A percentile compares a stretch with the other conserved stretches of the same genome.
Conservation (phyloP, 306 rosid species). For the Arachis hypogaea region DNA sequence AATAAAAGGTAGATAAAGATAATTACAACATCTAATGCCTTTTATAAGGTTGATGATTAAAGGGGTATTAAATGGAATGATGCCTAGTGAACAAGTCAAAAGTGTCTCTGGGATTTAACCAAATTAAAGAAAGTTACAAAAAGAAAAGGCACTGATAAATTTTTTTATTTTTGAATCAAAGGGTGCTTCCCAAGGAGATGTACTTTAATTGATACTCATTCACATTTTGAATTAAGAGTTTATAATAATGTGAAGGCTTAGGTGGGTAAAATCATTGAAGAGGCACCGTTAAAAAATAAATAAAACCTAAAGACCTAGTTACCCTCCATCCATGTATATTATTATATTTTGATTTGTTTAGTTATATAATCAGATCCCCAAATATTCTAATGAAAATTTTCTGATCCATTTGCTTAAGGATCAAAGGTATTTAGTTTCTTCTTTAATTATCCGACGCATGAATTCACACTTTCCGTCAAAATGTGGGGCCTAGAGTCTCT, state of each 20-base stretch:
- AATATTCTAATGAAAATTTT: slow-evolving; percentile 53
- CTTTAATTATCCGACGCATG: slow-evolving; percentile 56
- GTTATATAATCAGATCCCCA: slow-evolving; percentile 42
- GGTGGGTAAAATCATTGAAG: slow-evolving; percentile 54
- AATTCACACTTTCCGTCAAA: slow-evolving; percentile 48
- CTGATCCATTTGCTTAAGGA: slow-evolving; percentile 3
- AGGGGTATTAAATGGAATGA: slow-evolving; percentile 48
- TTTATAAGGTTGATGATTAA: slow-evolving; percentile 53
- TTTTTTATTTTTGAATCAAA: slow-evolving; percentile 36
- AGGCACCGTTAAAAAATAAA: slow-evolving; percentile 39
- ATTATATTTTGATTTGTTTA: background rate
- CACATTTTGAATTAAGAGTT: slow-evolving; percentile 24
- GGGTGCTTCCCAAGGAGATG: slow-evolving; percentile 43
- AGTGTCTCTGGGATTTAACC: slow-evolving; percentile 51
- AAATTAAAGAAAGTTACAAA: slow-evolving; percentile 35
- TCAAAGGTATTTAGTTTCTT: background rate
- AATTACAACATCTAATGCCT: slow-evolving; percentile 37
- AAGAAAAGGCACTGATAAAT: slow-evolving; percentile 38
- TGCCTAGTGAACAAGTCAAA: slow-evolving; percentile 55
- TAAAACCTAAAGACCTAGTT: too few species aligned
- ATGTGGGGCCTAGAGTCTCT: slow-evolving; percentile 61
- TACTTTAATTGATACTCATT: slow-evolving; percentile 41
- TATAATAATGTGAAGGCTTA: slow-evolving; percentile 14
- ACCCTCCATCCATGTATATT: too few species aligned
- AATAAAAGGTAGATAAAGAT: slow-evolving; percentile 25